A percentile compares a stretch with the other conserved stretches of the same genome.
These are phyloP conservation scores for Solanum tarijense DNA, from an alignment of 257 asterid genomes.

Conservation along the genomic window DNA sequence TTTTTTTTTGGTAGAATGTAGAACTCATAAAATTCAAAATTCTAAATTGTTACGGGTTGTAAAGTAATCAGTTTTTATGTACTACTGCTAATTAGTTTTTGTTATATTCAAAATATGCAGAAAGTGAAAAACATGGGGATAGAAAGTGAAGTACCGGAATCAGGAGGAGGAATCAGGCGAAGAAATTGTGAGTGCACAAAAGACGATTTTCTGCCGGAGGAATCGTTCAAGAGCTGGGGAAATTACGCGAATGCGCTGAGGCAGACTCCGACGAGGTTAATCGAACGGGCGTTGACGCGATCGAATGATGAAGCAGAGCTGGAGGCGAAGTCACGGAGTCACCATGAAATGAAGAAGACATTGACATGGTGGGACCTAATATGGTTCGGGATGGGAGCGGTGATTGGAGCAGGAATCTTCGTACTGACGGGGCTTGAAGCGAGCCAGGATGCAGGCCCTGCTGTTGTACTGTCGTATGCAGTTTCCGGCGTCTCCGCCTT, in stretches of 20 bases:
- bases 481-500: conserved; percentile 74
- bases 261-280: conserved; percentile 45
- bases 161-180: conserved; percentile 20
- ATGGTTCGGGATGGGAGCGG: conserved; percentile 94
- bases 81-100: not conserved
- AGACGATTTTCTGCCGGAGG: conserved; percentile 77
- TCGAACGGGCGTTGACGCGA: conserved; percentile 46
- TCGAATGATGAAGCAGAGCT: conserved; percentile 47
- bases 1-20: not conserved
- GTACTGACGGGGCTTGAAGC: conserved; percentile 75
- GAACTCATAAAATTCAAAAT: not conserved
- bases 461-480: conserved; percentile 59
- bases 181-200: conserved; percentile 46
- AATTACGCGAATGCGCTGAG: conserved; percentile 45
- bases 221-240: conserved; percentile 54
- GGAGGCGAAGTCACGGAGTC: conserved; percentile 42
- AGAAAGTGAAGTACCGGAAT: conserved; percentile 4
- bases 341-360: conserved; percentile 56
- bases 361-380: conserved; percentile 81
- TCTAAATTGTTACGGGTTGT: not conserved
- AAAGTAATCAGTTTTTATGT: not conserved
- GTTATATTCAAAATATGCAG: not conserved
- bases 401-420: conserved; percentile 81
- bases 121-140: conserved; percentile 14
- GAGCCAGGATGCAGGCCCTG: conserved; percentile 39